phyloP scores from a whole-genome alignment of 192 early-diverging fungal species.

The Chytriomyces confervae region DNA sequence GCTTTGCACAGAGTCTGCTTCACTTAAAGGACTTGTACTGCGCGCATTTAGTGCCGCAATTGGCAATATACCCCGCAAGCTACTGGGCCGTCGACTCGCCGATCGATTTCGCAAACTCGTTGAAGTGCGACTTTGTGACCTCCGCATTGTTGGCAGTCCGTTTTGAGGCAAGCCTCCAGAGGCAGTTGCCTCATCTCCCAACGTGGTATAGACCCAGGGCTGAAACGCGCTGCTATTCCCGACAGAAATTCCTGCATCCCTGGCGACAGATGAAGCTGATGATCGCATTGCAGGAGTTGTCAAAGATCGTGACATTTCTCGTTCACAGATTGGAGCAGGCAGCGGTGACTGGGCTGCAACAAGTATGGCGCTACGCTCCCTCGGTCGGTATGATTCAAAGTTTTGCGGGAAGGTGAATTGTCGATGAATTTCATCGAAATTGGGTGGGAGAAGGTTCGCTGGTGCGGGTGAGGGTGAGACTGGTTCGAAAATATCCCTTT shows the following conservation, averaged over 20 bases:
- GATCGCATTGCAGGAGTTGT: not conserved
- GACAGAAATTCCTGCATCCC: slow-evolving; percentile 6
- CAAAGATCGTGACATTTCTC: not conserved
- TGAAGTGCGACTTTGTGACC: not conserved
- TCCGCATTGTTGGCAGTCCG: not conserved
- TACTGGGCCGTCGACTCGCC: not conserved
- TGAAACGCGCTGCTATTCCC: slow-evolving; percentile 21
- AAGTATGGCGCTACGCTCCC: not conserved
- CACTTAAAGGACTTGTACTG: not conserved
- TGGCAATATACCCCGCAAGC: not conserved
- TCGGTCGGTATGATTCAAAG: not conserved
- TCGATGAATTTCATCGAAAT: not conserved
- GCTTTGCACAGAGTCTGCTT: not conserved
- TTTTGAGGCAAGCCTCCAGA: not conserved
- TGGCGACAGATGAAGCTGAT: not conserved
- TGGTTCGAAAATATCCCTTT: not conserved
- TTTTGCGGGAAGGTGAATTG: slow-evolving; percentile 10
- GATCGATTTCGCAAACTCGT: too few species aligned
- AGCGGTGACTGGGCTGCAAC: not conserved
- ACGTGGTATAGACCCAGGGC: slow-evolving; percentile 4
- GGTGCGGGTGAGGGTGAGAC: not conserved
- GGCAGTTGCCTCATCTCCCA: slow-evolving; percentile 6
- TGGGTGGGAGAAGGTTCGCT: not conserved
- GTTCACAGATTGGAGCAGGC: not conserved
- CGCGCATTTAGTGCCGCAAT: not conserved